phyloP scores from a whole-genome alignment of 2,329 filamentous ascomycete genomes.

The Aspergillus pseudonomiae region DNA sequence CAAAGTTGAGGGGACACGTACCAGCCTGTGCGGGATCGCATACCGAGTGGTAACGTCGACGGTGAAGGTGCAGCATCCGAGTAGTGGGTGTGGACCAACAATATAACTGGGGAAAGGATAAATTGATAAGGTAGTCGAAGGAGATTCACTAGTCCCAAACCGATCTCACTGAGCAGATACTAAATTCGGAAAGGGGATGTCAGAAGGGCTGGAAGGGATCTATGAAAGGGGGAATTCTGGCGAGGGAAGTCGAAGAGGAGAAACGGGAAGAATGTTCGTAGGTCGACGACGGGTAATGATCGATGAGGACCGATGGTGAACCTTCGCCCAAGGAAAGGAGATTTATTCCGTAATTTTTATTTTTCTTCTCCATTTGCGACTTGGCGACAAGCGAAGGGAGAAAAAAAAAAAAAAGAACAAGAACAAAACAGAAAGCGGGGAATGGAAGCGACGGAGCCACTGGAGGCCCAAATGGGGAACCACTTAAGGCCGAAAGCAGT shows the following conservation, averaged over 20 bases:
- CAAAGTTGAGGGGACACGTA: constrained; percentile 25
- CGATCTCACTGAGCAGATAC: constrained; percentile 9
- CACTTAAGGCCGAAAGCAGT: not conserved
- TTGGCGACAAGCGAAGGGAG: constrained; percentile 4
- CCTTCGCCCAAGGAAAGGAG: not conserved
- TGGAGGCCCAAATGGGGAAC: not conserved
- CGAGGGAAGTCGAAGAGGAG: constrained; percentile 8
- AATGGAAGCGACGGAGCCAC: not conserved
- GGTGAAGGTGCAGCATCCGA: constrained; percentile 32
- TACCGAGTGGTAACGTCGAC: constrained; percentile 33
- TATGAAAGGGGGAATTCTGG: not conserved
- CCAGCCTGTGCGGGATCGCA: constrained; percentile 50
- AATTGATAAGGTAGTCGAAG: constrained; percentile 10
- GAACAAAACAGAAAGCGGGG: constrained; percentile 11
- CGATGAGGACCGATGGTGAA: not conserved
- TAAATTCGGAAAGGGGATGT: constrained; percentile 8
- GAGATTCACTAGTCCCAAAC: constrained; percentile 14
- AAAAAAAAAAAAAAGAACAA: constrained; percentile 4
- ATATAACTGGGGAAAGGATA: constrained; percentile 5
- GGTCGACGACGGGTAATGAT: not conserved
- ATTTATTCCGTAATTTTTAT: constrained; percentile 1
- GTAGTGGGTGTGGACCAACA: constrained; percentile 10
- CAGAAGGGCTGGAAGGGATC: constrained; percentile 4
- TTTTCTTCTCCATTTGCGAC: not conserved
- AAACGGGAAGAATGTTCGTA: not conserved